Evolutionary conservation across 2,329 filamentous ascomycete species (phyloP).

Genomic region (Biscogniauxia sp.): DNA sequence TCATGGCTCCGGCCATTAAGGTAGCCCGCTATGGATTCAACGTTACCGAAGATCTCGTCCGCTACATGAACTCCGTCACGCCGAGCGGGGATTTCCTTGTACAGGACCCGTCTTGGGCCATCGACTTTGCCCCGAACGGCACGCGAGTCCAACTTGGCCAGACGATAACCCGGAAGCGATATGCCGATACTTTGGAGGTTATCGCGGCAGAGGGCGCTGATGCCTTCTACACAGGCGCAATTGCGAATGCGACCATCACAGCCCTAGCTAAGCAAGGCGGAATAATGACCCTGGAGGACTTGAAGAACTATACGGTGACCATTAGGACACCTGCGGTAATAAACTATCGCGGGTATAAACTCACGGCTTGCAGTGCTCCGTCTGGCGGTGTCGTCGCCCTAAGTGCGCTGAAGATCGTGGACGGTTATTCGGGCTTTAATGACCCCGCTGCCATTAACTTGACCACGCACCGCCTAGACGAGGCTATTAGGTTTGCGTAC

Average conservation of each 20-base stretch:
- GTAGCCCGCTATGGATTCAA: conserved; percentile 71
- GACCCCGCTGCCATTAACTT: conserved; percentile 51
- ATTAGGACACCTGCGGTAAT: conserved; percentile 60
- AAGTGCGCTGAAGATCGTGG: conserved; percentile 70
- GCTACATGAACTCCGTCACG: conserved; percentile 58
- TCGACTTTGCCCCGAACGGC: conserved; percentile 67
- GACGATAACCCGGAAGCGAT: conserved; percentile 45
- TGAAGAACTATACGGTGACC: conserved; percentile 69
- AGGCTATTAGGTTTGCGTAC: conserved; percentile 81
- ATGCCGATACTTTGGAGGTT: conserved; percentile 54
- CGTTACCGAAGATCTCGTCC: conserved; percentile 64
- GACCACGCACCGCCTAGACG: conserved; percentile 76
- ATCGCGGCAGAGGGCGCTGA: conserved; percentile 42
- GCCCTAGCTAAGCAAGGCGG: conserved; percentile 64
- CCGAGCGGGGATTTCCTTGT: conserved; percentile 61
- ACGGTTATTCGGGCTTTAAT: conserved; percentile 67
- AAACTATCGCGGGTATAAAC: conserved; percentile 66
- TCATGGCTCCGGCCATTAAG: conserved; percentile 69
- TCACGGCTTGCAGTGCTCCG: conserved; percentile 67
- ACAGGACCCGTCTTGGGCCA: conserved; percentile 70
- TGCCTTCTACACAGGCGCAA: conserved; percentile 44
- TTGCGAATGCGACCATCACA: conserved; percentile 44
- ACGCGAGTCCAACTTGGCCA: conserved; percentile 32
- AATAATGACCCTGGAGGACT: conserved; percentile 79
- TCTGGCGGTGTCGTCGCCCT: conserved; percentile 71